Percentiles rank a stretch among this genome's conserved stretches.
These are phyloP conservation scores for Imleria badia DNA, from an alignment of 768 basidiomycete species.

Conservation along the genomic window DNA sequence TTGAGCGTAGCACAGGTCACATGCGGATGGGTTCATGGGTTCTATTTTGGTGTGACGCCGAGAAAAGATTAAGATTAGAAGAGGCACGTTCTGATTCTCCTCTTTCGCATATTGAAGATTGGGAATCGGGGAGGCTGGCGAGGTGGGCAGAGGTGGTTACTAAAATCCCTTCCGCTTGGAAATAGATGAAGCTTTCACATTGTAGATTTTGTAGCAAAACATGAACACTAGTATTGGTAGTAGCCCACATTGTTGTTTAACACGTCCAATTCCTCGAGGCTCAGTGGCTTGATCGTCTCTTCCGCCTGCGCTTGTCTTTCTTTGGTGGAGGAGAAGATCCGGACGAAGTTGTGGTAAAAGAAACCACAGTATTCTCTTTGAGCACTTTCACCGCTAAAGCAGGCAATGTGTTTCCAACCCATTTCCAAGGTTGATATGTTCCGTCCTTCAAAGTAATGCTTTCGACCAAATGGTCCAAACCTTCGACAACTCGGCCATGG, in stretches of 20 bases:
- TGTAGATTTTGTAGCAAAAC: slow-evolving; percentile 17
- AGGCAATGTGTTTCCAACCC: slow-evolving; percentile 36
- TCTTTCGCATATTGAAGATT: slow-evolving; percentile 70
- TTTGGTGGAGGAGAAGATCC: slow-evolving; percentile 28
- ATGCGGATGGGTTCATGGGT: slow-evolving; percentile 84
- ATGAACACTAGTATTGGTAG: background rate
- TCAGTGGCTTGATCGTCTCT: slow-evolving; percentile 30
- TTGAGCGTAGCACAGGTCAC: slow-evolving; percentile 92
- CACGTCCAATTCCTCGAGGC: background rate
- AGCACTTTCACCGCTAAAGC: slow-evolving; percentile 17
- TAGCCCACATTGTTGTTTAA: background rate
- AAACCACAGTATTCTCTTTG: slow-evolving; percentile 39
- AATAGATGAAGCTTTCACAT: slow-evolving; percentile 27
- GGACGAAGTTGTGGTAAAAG: slow-evolving; percentile 28
- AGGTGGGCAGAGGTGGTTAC: slow-evolving; percentile 68
- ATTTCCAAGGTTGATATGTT: slow-evolving; percentile 49
- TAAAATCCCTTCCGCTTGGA: slow-evolving; percentile 82
- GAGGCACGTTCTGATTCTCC: slow-evolving; percentile 63
- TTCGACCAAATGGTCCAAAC: slow-evolving; percentile 38
- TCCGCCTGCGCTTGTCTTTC: slow-evolving; percentile 31
- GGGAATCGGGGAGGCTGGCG: slow-evolving; percentile 70
- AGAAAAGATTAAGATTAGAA: slow-evolving; percentile 75
- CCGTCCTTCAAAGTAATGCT: slow-evolving; percentile 33
- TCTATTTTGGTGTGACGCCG: slow-evolving; percentile 98
- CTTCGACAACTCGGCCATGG: slow-evolving; percentile 37